Percentiles rank a stretch among this genome's conserved stretches.
phyloP scores from a whole-genome alignment of 768 basidiomycete species.

The Russula brevipes region DNA sequence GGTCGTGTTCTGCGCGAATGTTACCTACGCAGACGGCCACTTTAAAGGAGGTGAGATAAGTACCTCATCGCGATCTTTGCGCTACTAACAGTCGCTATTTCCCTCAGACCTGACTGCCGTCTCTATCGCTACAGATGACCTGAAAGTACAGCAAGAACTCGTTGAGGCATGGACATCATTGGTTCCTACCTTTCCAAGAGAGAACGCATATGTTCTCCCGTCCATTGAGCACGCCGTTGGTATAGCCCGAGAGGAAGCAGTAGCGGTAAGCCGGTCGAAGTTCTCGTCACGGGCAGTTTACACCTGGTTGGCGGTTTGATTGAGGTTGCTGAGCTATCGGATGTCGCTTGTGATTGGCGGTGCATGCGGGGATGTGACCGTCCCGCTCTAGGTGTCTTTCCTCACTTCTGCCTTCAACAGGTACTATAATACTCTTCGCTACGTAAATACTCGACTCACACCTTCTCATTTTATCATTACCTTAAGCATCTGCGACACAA shows the following conservation, averaged over 20 bases:
- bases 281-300: conserved; percentile 89
- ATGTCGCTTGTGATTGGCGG: conserved; percentile 49
- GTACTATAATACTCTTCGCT: conserved; percentile 16
- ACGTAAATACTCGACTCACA: not conserved
- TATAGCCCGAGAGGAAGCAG: conserved; percentile 44
- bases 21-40: conserved; percentile 84
- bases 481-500: not conserved
- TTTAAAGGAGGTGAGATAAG: conserved; percentile 78
- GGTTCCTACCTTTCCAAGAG: conserved; percentile 53
- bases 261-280: conserved; percentile 38
- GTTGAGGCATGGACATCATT: conserved; percentile 66
- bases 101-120: conserved; percentile 69
- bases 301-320: conserved; percentile 93
- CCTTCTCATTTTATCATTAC: not conserved
- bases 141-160: conserved; percentile 74
- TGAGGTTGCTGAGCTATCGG: conserved; percentile 81
- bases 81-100: conserved; percentile 14
- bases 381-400: not conserved
- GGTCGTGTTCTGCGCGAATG: conserved; percentile 94
- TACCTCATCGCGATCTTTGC: conserved; percentile 2
- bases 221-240: conserved; percentile 89
- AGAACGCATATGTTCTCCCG: conserved; percentile 70
- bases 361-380: not conserved
- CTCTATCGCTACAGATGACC: conserved; percentile 56
- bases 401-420: conserved; percentile 36